Evolutionary conservation across 108 stramenopile genomes (phyloP).

Genomic region (Nitzschia sp.): DNA sequence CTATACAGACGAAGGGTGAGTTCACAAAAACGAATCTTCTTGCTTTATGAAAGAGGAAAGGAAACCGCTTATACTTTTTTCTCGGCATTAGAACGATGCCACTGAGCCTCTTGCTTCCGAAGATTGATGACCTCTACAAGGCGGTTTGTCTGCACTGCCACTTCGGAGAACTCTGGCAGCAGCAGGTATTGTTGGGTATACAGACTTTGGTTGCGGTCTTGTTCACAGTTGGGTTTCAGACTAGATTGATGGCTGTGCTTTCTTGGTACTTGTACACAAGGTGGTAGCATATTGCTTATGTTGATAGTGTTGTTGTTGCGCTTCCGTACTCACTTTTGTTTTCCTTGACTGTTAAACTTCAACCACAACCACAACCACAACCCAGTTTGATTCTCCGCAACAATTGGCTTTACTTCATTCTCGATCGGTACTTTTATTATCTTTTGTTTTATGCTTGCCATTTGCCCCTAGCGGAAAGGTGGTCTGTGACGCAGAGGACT

Average conservation of each 20-base stretch:
- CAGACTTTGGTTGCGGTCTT: constrained; percentile 60
- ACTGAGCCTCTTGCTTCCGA: constrained; percentile 55
- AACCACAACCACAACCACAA: too few relatives aligned
- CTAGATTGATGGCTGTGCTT: constrained; percentile 56
- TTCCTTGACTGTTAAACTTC: too few relatives aligned
- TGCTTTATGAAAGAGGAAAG: constrained; percentile 5
- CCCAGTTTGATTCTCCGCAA: constrained; percentile 74
- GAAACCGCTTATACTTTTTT: not conserved
- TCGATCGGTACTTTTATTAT: constrained; percentile 88
- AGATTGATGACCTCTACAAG: constrained; percentile 71
- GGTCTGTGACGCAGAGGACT: constrained; percentile 41
- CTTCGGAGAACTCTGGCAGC: constrained; percentile 61
- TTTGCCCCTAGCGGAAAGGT: constrained; percentile 53
- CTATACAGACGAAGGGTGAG: constrained; percentile 81
- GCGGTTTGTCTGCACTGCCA: constrained; percentile 71
- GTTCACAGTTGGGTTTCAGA: constrained; percentile 63
- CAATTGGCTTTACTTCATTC: constrained; percentile 86
- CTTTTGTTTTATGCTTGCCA: constrained; percentile 79
- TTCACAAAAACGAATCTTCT: not conserved
- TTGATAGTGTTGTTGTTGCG: too few relatives aligned
- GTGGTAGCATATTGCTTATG: too few relatives aligned
- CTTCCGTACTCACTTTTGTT: too few relatives aligned
- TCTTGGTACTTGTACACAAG: constrained; percentile 82
- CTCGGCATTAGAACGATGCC: constrained; percentile 57
- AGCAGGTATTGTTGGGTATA: constrained; percentile 55